Base-by-base conservation (phyloP, 139 green algal genomes). In the Tetradesmus obliquus region DNA sequence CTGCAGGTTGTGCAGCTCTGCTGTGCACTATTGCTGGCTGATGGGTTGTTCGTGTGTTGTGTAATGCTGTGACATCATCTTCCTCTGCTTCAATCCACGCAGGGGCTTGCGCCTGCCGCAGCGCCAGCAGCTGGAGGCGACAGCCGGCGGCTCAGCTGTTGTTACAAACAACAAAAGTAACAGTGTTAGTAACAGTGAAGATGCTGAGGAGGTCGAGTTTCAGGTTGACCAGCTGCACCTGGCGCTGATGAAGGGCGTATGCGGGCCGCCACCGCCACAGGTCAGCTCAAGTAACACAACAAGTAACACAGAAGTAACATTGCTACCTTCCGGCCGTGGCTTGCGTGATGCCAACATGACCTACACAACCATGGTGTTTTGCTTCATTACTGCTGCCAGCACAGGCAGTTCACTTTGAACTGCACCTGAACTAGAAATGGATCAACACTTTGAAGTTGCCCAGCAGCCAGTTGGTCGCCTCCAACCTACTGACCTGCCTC, bases 221-320 rank as follows among this genome's bases (percentile, higher is more conserved):
- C 60, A 82, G 62, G n/a, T 82, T 8, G 85, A 89, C 72, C 85
- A 82, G 85, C 20, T 89, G 32, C 85, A 89, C 57, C 85, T 89
- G 4, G 62, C 15, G 0, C 71, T 89, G 66, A 89, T 89, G 22
- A 81, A 62, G 19, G 62, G 10, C 20, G 32, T 82, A 2, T 89
- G 85, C 76, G 85, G 85, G 9, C 24, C 85, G 53, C 32, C 53
- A 54, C 85, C 62, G 53, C 62, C 66, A 51, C 55, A 89, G 66
- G 85, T 89, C 5, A 6, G 51, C 80, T 55, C 2, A 6, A 85
- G 19, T 55, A 8, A n/a, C 24, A 60, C n/a, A 60, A 20, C 32
- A 82, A 13, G 6, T 85, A 17, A 57, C 80, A 85, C 24, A 7
- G 8, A 57, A 22, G 17, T 82, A 53, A 53, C 8, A 51, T 19